Percentiles rank a stretch among this genome's conserved stretches.
Conservation (phyloP, 148 eudicot species). For the Camellia sinensis region DNA sequence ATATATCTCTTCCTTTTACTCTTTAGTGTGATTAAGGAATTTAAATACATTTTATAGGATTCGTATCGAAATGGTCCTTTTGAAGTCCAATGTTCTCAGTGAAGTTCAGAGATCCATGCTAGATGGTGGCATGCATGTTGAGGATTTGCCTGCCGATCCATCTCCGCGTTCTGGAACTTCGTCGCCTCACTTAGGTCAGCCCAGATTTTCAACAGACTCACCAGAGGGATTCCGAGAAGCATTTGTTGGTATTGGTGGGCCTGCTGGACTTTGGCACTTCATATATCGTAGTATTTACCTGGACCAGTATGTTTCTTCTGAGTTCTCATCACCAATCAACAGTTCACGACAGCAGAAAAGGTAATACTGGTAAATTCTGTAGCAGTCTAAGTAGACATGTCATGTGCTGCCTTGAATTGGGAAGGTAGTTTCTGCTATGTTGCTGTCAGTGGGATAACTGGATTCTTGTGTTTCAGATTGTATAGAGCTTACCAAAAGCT, state of each 20-base stretch:
- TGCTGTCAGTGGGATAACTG: neutral
- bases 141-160: constrained; percentile 70
- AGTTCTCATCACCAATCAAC: constrained; percentile 80
- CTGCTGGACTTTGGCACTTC: constrained; percentile 95
- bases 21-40: constrained; percentile 5
- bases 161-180: constrained; percentile 57
- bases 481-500: constrained; percentile 89
- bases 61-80: constrained; percentile 72
- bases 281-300: constrained; percentile 80
- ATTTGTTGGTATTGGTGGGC: constrained; percentile 66
- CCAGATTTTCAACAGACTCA: constrained; percentile 36
- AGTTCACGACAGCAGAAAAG: constrained; percentile 81
- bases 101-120: constrained; percentile 85
- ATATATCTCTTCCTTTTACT: neutral
- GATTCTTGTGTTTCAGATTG: constrained; percentile 49
- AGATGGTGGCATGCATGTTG: constrained; percentile 94
- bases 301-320: constrained; percentile 91
- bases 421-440: neutral
- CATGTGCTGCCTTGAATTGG: neutral
- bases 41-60: constrained; percentile 42
- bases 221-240: constrained; percentile 50
- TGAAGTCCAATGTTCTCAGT: constrained; percentile 80
- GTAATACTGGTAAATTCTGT: constrained; percentile 26
- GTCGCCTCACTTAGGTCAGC: constrained; percentile 71
- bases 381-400: constrained; percentile 10